Evolutionary conservation across 345 rosid genomes (phyloP).

Genomic region (Mercurialis annua): DNA sequence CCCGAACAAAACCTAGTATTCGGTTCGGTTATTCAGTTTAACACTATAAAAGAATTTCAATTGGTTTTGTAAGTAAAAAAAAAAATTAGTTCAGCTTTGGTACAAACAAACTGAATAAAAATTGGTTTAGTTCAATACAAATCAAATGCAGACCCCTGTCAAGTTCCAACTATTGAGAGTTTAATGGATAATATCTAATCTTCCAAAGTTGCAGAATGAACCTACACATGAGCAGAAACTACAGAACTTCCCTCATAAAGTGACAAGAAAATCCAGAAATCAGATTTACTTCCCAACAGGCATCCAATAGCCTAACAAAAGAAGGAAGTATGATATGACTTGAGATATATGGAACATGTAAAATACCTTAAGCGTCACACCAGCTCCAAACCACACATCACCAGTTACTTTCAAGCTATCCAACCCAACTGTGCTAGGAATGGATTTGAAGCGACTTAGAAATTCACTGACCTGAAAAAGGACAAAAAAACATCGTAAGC

Average conservation of each 20-base stretch:
- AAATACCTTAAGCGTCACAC: constrained; percentile 50
- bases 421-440: constrained; percentile 51
- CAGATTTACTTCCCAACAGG: not conserved
- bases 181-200: too few species aligned
- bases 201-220: not conserved
- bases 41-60: too few species aligned
- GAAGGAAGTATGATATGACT: not conserved
- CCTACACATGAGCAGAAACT: not conserved
- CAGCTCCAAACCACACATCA: constrained; percentile 68
- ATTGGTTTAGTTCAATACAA: too few species aligned
- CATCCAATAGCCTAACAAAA: not conserved
- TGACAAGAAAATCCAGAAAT: not conserved
- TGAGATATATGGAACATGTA: not conserved
- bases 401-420: constrained; percentile 57
- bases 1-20: too few species aligned
- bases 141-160: too few species aligned
- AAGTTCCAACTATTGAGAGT: too few species aligned
- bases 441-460: constrained; percentile 45
- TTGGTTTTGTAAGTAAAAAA: too few species aligned
- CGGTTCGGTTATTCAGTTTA: too few species aligned
- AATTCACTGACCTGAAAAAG: constrained; percentile 42
- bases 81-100: too few species aligned
- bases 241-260: not conserved
- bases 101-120: too few species aligned
- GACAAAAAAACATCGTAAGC: constrained; percentile 8